These are phyloP conservation scores for Fusarium sp. DNA, from an alignment of 2,329 filamentous ascomycete species.

Conservation along the genomic window DNA sequence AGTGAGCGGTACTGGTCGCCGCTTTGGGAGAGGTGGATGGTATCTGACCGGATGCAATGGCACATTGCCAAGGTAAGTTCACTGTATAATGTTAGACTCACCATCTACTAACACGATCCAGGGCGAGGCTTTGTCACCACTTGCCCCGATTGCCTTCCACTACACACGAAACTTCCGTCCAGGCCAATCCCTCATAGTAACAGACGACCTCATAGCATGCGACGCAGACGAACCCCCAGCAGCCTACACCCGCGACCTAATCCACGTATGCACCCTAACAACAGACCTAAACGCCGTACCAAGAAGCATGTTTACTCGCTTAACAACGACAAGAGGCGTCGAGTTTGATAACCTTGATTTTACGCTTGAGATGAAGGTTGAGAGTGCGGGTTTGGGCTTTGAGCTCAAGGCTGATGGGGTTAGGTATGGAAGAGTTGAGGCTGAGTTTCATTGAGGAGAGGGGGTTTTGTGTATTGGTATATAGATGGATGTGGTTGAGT, in stretches of 20 bases:
- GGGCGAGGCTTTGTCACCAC: constrained; percentile 78
- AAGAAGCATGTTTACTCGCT: constrained; percentile 72
- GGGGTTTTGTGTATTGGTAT: not conserved
- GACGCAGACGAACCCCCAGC: constrained; percentile 71
- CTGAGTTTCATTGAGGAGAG: constrained; percentile 69
- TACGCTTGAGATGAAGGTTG: constrained; percentile 82
- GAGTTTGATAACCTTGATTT: constrained; percentile 86
- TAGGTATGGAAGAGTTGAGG: constrained; percentile 77
- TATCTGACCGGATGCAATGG: constrained; percentile 84
- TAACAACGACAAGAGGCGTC: constrained; percentile 79
- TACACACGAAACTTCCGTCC: constrained; percentile 86
- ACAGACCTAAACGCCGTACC: constrained; percentile 81
- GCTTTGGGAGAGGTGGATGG: constrained; percentile 84
- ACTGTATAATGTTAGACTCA: not conserved
- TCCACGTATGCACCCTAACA: constrained; percentile 80
- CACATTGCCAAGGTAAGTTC: constrained; percentile 75
- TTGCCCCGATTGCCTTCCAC: constrained; percentile 78
- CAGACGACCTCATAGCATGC: constrained; percentile 80
- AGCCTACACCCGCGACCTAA: constrained; percentile 66
- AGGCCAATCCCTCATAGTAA: constrained; percentile 77
- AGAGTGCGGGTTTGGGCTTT: constrained; percentile 77
- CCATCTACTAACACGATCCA: constrained; percentile 44
- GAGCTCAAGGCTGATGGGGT: constrained; percentile 81
- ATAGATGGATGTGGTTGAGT: not conserved
- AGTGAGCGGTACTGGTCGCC: constrained; percentile 80